A percentile compares a stretch with the other conserved stretches of the same genome.
Evolutionary conservation across 2,329 filamentous ascomycete genomes (phyloP).

Genomic region (Coccinonectria pachysandricola): DNA sequence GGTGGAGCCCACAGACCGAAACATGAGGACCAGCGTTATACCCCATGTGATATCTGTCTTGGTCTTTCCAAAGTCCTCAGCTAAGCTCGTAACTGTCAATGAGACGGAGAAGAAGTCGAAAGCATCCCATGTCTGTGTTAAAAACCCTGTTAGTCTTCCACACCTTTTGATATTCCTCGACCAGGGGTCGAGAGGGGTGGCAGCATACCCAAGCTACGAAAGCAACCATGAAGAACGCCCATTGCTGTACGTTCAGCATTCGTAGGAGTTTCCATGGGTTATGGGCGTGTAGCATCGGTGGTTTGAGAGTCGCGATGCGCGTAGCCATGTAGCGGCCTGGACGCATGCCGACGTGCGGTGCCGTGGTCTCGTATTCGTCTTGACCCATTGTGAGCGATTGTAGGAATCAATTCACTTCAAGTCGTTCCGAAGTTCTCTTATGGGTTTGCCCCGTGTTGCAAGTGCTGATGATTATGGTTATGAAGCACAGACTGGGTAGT

Average conservation of each 20-base stretch:
- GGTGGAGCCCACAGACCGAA: constrained; percentile 45
- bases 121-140: constrained; percentile 45
- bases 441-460: too few relatives aligned
- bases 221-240: constrained; percentile 45
- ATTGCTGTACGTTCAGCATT: constrained; percentile 39
- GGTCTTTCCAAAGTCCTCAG: constrained; percentile 39
- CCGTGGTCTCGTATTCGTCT: constrained; percentile 22
- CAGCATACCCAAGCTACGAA: constrained; percentile 45
- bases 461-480: too few relatives aligned
- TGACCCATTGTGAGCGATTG: constrained; percentile 14
- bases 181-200: background rate
- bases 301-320: constrained; percentile 45
- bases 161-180: background rate
- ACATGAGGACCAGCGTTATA: constrained; percentile 53
- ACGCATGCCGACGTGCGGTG: constrained; percentile 41
- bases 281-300: constrained; percentile 41
- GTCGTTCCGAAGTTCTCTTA: too few relatives aligned
- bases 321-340: constrained; percentile 36
- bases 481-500: too few relatives aligned
- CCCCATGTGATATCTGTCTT: constrained; percentile 54
- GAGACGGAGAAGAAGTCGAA: constrained; percentile 60
- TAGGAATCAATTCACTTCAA: too few relatives aligned
- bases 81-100: constrained; percentile 44
- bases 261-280: constrained; percentile 42
- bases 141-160: background rate